Evolutionary conservation across 2,329 filamentous ascomycete species (phyloP).

Genomic region (Cylindrodendrum hubeiense): DNA sequence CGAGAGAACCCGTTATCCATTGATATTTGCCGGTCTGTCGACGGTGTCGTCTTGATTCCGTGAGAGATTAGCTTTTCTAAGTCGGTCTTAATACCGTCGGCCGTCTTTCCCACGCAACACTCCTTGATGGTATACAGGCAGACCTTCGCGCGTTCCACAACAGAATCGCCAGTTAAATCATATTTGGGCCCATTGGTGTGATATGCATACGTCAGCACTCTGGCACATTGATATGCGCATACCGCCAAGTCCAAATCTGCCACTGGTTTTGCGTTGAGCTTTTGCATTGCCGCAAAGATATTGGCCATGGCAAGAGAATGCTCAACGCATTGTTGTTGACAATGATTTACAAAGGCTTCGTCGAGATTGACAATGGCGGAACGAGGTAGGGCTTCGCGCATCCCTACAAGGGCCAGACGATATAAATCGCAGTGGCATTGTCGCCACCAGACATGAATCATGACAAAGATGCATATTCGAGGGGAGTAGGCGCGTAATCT

Average conservation of each 20-base stretch:
- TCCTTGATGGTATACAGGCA: constrained; percentile 65
- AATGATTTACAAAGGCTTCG: constrained; percentile 61
- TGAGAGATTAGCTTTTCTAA: constrained; percentile 64
- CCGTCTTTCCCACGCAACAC: constrained; percentile 64
- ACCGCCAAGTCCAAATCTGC: constrained; percentile 67
- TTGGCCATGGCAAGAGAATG: constrained; percentile 68
- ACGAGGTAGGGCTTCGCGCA: constrained; percentile 64
- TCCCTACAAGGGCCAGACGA: constrained; percentile 63
- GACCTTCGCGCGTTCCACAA: constrained; percentile 62
- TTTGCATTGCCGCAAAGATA: constrained; percentile 65
- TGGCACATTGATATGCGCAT: constrained; percentile 67
- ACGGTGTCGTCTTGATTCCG: constrained; percentile 50
- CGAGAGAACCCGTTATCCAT: constrained; percentile 39
- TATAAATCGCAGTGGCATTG: constrained; percentile 71
- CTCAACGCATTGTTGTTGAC: constrained; percentile 64
- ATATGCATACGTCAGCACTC: constrained; percentile 64
- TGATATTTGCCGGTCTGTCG: constrained; percentile 33
- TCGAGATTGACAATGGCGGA: constrained; percentile 60
- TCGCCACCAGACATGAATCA: constrained; percentile 72
- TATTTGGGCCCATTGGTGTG: constrained; percentile 59
- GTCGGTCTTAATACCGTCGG: constrained; percentile 60
- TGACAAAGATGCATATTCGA: constrained; percentile 68
- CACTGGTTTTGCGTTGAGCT: constrained; percentile 64
- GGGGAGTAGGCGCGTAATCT: constrained; percentile 69
- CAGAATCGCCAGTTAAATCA: constrained; percentile 58